Evolutionary conservation across 164 flowering plant species (phyloP), one percentile per base, ranked within the genome.

Genomic region (Magnolia officinalis): DNA sequence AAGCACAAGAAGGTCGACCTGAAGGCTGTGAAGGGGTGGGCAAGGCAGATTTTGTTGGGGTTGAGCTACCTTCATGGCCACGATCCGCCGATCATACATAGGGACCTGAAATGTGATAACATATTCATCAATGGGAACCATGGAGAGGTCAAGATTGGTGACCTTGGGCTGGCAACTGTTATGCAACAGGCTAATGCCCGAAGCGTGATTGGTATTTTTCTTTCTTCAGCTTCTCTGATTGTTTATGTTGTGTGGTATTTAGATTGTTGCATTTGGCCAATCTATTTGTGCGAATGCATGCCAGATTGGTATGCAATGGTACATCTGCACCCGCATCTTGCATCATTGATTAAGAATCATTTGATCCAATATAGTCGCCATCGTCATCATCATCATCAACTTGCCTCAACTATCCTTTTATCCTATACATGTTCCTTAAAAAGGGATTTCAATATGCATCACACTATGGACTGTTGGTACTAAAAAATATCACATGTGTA

Each of bases 21-120:
- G 83, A 90, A 85, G 81, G 92, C 91, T 66, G 83, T 90, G 58
- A 90, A 90, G 80, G 83, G 85, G 7, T 90, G 94, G 94, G 91
- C 90, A 6, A 86, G 89, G 67, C 92, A 90, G 80, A 88, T 90
- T 81, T 80, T 90, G 74, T 68, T 26, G 71, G 94, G 94, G 16
- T 80, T 90, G 78, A 77, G 64, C 79, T 88, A 88, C 78, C 91
- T 90, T 75, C 92, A 90, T 66, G 74, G 87, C 74, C 94, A 87
- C 63, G 80, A 84, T 58, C 94, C 92, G 0, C 90, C 91, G 51
- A 82, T 89, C 64, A 86, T 90, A 50, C 93, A 90, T 70, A 83
- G 91, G 75, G 91, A 90, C 79, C 66, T 90, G 87, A 90, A 90
- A 71, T 89, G 94, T 78, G 94, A 88, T 76, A 90, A 90, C 82